Base-by-base conservation (phyloP, 345 rosid genomes). In the Lumnitzera racemosa region DNA sequence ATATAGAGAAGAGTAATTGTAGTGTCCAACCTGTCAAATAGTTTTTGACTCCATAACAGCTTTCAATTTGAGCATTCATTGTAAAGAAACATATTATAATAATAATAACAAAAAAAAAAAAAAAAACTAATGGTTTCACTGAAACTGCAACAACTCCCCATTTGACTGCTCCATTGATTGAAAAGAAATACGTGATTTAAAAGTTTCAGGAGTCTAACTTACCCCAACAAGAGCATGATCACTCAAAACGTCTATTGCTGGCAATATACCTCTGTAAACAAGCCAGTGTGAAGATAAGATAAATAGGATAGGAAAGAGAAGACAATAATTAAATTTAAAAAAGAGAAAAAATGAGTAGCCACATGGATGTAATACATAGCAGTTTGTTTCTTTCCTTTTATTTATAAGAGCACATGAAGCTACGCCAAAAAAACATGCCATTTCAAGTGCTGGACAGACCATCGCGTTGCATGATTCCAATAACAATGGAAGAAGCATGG, bases 241-340 rank as follows among this genome's bases (percentile, higher is more conserved):
- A 52, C 73, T 46, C 67, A 83, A 25, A 66, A 90, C 73, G 62
- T 81, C 95, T 15, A 94, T 78, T 7, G 97, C 99, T 47, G 95
- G 92, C 87, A 95, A 78, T 70, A 90, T 80, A 65, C 97, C 99
- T 56, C 97, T 95, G 92, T 68, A 62, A 72, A 72, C 59, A 53
- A 50, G 66, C 31, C 27, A 67, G 50, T 71, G 47, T 68, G 71
- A 48, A 62, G 68, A 64, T 64, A 46, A 66, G 76, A 2, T 23
- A 53, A 16, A 29, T 17, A 51, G 43, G 24, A 51, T 27, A 49
- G 31, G 16, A 12, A 43, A 17, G 15, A 61, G 24, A 12, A 59
- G 23, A 48, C 24, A n/a, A 59, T 61, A 51, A 27, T 55, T 16
- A 67, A 25, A n/a, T 59, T 20, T n/a, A n/a, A 20, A 20, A 20